phyloP scores from a whole-genome alignment of 257 asterid species.

The Coffea eugenioides region DNA sequence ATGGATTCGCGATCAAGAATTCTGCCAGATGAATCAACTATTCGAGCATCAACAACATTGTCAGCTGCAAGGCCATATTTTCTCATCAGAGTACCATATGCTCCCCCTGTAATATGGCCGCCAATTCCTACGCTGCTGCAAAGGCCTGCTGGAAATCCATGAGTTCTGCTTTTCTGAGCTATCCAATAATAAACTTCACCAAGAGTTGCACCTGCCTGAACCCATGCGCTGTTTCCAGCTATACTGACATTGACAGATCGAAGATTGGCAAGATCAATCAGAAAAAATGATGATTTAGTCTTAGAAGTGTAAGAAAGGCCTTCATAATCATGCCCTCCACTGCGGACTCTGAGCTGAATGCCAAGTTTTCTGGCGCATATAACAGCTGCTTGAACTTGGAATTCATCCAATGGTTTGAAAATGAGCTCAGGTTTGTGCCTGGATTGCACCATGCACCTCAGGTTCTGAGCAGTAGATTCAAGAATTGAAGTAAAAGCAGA shows the following conservation, averaged over 20 bases:
- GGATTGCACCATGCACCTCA: slow-evolving; percentile 19
- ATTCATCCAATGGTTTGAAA: slow-evolving; percentile 23
- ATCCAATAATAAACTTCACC: slow-evolving; percentile 6
- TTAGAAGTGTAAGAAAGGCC: slow-evolving; percentile 4
- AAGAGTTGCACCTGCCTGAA: not conserved
- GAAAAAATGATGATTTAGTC: not conserved
- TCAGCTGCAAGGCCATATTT: not conserved
- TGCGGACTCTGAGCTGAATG: slow-evolving; percentile 17
- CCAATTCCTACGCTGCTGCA: slow-evolving; percentile 5
- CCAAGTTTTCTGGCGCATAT: slow-evolving; percentile 14
- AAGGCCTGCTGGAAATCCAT: not conserved
- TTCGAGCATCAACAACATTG: not conserved
- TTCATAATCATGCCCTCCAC: slow-evolving; percentile 23
- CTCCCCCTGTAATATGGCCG: slow-evolving; percentile 8
- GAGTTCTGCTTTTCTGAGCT: not conserved
- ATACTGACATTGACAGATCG: not conserved
- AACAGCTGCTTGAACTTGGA: slow-evolving; percentile 28
- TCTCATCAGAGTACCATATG: slow-evolving; percentile 2
- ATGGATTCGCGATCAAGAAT: slow-evolving; percentile 2
- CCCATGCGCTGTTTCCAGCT: not conserved
- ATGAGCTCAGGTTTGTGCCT: slow-evolving; percentile 23
- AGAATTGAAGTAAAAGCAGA: not conserved
- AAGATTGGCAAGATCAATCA: not conserved
- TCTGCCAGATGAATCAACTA: not conserved
- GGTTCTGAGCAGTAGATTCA: slow-evolving; percentile 7